Conservation (phyloP, 176 grass and related monocot genomes). For the Eragrostis nindensis region DNA sequence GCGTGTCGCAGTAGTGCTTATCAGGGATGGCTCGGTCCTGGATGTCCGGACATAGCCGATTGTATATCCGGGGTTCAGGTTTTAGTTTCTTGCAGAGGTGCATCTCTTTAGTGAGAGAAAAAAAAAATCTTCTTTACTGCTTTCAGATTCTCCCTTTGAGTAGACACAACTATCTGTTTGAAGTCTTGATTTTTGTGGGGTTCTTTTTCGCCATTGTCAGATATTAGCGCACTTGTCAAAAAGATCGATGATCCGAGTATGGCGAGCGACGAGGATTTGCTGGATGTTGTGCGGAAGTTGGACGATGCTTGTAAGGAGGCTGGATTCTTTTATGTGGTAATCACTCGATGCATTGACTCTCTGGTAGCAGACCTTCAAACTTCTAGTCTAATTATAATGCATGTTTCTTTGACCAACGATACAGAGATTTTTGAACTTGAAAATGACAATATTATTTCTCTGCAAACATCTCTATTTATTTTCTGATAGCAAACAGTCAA, state of each 20-base stretch:
- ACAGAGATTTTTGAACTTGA: not conserved
- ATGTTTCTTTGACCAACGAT: not conserved
- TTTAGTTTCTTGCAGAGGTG: not conserved
- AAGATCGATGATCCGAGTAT: conserved; percentile 80
- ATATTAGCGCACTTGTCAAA: conserved; percentile 64
- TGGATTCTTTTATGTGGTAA: conserved; percentile 99
- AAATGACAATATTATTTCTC: not conserved
- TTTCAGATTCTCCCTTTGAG: not conserved
- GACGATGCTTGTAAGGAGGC: conserved; percentile 74
- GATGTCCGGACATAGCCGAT: not conserved
- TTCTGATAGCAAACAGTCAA: not conserved
- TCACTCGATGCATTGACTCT: not conserved
- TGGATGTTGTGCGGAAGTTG: conserved; percentile 62
- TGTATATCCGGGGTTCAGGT: too few relatives aligned
- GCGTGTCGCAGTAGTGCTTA: too few relatives aligned
- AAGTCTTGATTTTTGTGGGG: not conserved
- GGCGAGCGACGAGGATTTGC: conserved; percentile 47
- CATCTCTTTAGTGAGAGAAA: not conserved
- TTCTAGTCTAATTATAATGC: not conserved
- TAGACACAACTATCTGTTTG: not conserved
- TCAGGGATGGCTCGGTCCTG: not conserved
- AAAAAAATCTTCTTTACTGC: not conserved
- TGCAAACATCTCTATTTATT: not conserved
- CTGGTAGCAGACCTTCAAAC: not conserved
- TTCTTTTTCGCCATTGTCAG: conserved; percentile 30